These are phyloP conservation scores for Schizophyllum amplum DNA, from an alignment of 1,284 basidiomycete genomes.

Conservation along the genomic window DNA sequence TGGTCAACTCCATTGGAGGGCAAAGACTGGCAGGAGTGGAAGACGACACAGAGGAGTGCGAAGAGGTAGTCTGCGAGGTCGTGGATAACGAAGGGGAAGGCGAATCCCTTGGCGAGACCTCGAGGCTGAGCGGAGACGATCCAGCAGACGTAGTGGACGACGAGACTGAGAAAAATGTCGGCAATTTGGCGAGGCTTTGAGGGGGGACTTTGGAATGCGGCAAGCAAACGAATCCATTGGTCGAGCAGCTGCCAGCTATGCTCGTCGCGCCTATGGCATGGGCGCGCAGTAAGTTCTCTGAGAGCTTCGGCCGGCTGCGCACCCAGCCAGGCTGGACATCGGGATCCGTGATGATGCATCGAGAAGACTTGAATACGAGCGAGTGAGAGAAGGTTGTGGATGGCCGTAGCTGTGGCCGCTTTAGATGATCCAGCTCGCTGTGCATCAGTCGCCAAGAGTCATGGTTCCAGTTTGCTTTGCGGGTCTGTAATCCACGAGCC, in stretches of 20 bases:
- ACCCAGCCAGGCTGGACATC: neutral
- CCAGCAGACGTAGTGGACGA: too few species aligned
- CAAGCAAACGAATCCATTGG: neutral
- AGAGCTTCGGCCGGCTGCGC: neutral
- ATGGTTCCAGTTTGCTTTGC: neutral
- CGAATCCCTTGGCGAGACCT: neutral
- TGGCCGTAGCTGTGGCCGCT: neutral
- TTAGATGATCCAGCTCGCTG: neutral
- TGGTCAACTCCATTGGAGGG: neutral
- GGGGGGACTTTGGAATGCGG: neutral
- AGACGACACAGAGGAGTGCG: neutral
- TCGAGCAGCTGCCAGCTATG: neutral
- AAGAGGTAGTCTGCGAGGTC: neutral
- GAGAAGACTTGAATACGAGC: neutral
- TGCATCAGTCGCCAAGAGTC: neutral
- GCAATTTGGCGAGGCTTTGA: neutral
- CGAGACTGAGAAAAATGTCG: neutral
- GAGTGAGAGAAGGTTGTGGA: neutral
- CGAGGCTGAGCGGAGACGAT: neutral
- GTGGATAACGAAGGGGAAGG: neutral
- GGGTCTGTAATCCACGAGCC: neutral
- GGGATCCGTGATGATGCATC: neutral
- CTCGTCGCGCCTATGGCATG: neutral
- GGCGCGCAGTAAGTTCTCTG: neutral
- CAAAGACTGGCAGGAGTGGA: neutral